Conservation (phyloP, 495 filamentous ascomycete species). For the Terfezia claveryi region DNA sequence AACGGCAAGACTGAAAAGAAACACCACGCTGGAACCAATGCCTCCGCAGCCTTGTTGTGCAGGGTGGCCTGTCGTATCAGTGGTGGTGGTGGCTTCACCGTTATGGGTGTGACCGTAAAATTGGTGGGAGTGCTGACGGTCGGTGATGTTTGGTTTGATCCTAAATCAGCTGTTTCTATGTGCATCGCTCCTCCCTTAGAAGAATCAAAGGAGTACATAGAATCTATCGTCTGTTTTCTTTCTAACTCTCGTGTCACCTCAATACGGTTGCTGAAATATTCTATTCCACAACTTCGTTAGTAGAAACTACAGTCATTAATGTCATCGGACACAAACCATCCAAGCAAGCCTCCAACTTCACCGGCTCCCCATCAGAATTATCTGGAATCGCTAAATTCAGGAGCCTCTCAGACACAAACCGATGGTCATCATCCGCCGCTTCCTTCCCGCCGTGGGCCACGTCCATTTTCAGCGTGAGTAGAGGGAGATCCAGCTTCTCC, state of each 20-base stretch:
- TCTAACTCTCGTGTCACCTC: conserved; percentile 70
- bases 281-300: conserved; percentile 10
- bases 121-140: conserved; percentile 18
- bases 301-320: neutral
- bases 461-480: conserved; percentile 83
- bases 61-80: conserved; percentile 19
- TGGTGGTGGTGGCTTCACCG: conserved; percentile 9
- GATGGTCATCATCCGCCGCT: conserved; percentile 67
- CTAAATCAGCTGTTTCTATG: conserved; percentile 38
- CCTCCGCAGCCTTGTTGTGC: conserved; percentile 43
- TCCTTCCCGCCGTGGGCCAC: conserved; percentile 79
- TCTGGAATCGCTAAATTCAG: conserved; percentile 75
- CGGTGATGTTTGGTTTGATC: conserved; percentile 24
- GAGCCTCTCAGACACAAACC: conserved; percentile 73
- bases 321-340: conserved; percentile 25
- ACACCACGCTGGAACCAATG: conserved; percentile 94
- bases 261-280: conserved; percentile 85
- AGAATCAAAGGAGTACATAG: conserved; percentile 31
- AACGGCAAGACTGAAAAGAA: conserved; percentile 38
- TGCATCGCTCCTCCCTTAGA: conserved; percentile 30
- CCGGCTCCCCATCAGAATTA: conserved; percentile 33
- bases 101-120: conserved; percentile 7
- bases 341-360: conserved; percentile 73
- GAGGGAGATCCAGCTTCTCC: conserved; percentile 62
- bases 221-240: conserved; percentile 33